phyloP scores from a whole-genome alignment of 805 yeast species.

The Suhomyces kilbournensis region DNA sequence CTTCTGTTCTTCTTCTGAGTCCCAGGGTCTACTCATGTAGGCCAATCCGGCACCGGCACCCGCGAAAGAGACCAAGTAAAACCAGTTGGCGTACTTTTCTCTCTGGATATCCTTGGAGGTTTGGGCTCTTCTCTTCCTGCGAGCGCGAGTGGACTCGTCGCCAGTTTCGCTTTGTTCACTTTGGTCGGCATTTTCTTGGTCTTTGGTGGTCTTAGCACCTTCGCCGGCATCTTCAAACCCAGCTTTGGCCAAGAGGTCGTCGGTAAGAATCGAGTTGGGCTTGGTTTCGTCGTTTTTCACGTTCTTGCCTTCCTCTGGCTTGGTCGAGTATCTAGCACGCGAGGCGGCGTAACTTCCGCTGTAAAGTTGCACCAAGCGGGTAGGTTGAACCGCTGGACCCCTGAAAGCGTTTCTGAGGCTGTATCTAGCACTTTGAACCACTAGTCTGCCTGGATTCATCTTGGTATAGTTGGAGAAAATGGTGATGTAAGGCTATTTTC shows the following conservation, averaged over 20 bases:
- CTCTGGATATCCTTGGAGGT: constrained; percentile 78
- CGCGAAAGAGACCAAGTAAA: constrained; percentile 60
- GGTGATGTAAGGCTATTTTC: background rate
- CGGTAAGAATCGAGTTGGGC: constrained; percentile 61
- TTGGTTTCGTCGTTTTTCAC: constrained; percentile 8
- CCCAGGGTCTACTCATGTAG: constrained; percentile 84
- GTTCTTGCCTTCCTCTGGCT: background rate
- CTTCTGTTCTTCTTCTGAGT: constrained; percentile 62
- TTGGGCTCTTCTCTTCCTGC: constrained; percentile 38
- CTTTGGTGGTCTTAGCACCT: constrained; percentile 1
- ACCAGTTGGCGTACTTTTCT: constrained; percentile 74
- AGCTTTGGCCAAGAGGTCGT: constrained; percentile 78
- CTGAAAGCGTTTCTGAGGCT: background rate
- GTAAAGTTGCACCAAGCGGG: background rate
- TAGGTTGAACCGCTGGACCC: background rate
- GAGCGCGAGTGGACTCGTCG: constrained; percentile 10
- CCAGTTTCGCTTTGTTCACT: constrained; percentile 9
- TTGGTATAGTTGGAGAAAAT: background rate
- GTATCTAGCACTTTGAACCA: background rate
- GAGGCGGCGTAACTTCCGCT: background rate
- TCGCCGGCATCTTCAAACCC: constrained; percentile 59
- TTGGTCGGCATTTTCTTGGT: constrained; percentile 7
- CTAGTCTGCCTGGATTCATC: background rate
- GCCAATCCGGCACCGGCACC: constrained; percentile 51
- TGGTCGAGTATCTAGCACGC: background rate